Evolutionary conservation across 495 filamentous ascomycete species (phyloP).

Genomic region (Neurospora sp.): DNA sequence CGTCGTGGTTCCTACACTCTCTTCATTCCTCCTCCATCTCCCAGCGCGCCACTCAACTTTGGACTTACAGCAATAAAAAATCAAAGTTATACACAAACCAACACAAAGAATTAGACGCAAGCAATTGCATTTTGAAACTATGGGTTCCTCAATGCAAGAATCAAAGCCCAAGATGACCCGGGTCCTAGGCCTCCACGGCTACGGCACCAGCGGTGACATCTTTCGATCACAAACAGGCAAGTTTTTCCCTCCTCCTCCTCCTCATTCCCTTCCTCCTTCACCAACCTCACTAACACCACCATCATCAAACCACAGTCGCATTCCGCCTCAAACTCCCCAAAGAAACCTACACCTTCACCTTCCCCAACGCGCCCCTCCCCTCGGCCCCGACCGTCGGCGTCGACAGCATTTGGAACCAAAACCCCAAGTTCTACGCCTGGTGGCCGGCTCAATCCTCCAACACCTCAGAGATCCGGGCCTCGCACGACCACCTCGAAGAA

Average conservation of each 20-base stretch:
- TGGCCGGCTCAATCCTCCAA: constrained; percentile 29
- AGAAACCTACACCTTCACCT: constrained; percentile 38
- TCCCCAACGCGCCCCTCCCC: constrained; percentile 42
- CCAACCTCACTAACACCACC: background rate
- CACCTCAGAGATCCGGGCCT: constrained; percentile 19
- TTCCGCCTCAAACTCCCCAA: constrained; percentile 21
- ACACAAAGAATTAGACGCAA: background rate
- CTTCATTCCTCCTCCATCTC: background rate
- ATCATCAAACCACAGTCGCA: constrained; percentile 13
- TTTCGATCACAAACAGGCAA: constrained; percentile 51
- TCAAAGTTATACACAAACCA: background rate
- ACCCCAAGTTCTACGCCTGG: constrained; percentile 33
- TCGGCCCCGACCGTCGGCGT: constrained; percentile 40
- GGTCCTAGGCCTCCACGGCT: constrained; percentile 55
- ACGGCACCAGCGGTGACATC: constrained; percentile 47
- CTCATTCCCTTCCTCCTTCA: background rate
- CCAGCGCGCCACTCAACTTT: background rate
- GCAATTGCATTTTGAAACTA: background rate
- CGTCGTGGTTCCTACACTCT: background rate
- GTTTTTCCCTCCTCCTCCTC: constrained; percentile 4
- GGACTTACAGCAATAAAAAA: background rate
- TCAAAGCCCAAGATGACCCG: constrained; percentile 29
- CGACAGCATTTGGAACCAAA: constrained; percentile 40
- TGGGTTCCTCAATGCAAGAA: background rate
- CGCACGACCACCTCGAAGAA: constrained; percentile 33